phyloP scores from a whole-genome alignment of 2,329 filamentous ascomycete species.

The Lachnellula arida region DNA sequence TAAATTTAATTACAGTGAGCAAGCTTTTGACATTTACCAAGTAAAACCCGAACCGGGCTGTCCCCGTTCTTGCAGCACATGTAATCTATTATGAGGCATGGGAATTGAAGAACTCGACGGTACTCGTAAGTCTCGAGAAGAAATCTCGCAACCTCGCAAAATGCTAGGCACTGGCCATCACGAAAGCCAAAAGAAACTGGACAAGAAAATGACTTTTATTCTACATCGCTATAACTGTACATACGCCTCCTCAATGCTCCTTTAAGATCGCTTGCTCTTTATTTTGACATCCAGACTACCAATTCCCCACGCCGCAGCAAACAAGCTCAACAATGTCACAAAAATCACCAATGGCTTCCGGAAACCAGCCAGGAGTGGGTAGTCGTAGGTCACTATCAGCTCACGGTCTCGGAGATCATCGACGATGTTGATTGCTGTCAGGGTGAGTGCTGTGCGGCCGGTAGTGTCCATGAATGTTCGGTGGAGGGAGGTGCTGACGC shows the following conservation, averaged over 20 bases:
- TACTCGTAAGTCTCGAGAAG: too few relatives aligned
- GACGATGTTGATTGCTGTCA: constrained; percentile 81
- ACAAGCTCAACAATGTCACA: constrained; percentile 66
- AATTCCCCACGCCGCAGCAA: constrained; percentile 68
- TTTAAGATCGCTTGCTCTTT: constrained; percentile 21
- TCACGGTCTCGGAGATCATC: constrained; percentile 85
- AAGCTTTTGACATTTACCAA: too few relatives aligned
- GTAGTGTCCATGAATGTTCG: constrained; percentile 92
- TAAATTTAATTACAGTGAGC: too few relatives aligned
- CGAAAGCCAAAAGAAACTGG: too few relatives aligned
- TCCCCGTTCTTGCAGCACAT: too few relatives aligned
- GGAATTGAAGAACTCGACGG: too few relatives aligned
- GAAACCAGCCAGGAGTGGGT: constrained; percentile 67
- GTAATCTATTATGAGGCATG: too few relatives aligned
- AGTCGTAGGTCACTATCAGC: constrained; percentile 83
- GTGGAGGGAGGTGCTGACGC: constrained; percentile 57
- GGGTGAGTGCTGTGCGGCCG: constrained; percentile 74
- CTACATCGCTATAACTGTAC: constrained; percentile 5
- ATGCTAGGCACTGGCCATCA: too few relatives aligned
- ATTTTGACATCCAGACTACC: constrained; percentile 41
- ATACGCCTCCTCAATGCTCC: background rate
- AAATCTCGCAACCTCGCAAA: too few relatives aligned
- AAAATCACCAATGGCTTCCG: constrained; percentile 86
- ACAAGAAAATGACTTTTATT: background rate
- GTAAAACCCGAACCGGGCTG: too few relatives aligned